Evolutionary conservation across 169 alveolate species (phyloP).

Genomic region (Plasmodium adleri): DNA sequence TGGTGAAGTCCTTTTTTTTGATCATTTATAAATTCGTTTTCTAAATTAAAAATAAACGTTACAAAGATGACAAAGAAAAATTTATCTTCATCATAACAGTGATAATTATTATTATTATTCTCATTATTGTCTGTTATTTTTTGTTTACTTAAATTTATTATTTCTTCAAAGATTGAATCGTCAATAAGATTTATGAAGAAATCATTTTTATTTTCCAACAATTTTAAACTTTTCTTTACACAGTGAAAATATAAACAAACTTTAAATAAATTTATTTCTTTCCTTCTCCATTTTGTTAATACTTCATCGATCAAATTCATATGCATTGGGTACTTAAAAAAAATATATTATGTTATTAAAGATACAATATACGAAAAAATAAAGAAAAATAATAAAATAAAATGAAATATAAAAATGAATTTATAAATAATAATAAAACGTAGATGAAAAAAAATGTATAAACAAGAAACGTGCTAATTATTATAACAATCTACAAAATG

Average conservation of each 20-base stretch:
- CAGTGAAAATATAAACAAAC: constrained; percentile 30
- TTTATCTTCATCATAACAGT: background rate
- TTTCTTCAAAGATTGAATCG: background rate
- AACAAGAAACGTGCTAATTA: no score
- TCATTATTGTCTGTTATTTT: background rate
- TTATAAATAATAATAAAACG: no score
- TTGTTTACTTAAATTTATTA: background rate
- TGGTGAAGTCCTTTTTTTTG: background rate
- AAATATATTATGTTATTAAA: background rate
- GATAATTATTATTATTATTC: background rate
- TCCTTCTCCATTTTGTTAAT: constrained; percentile 47
- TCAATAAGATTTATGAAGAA: constrained; percentile 24
- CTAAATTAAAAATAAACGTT: constrained; percentile 48
- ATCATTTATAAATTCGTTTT: constrained; percentile 11
- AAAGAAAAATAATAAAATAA: no score
- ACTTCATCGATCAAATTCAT: constrained; percentile 19
- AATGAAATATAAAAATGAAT: no score
- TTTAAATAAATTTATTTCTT: constrained; percentile 19
- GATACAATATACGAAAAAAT: no score
- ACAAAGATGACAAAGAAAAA: constrained; percentile 25
- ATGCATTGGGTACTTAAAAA: background rate
- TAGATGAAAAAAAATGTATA: no score
- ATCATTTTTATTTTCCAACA: constrained; percentile 6
- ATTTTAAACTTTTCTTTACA: constrained; percentile 11
- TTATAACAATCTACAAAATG: no score